Base-by-base conservation (phyloP, 768 basidiomycete genomes). In the Boletus vermiculosoides region DNA sequence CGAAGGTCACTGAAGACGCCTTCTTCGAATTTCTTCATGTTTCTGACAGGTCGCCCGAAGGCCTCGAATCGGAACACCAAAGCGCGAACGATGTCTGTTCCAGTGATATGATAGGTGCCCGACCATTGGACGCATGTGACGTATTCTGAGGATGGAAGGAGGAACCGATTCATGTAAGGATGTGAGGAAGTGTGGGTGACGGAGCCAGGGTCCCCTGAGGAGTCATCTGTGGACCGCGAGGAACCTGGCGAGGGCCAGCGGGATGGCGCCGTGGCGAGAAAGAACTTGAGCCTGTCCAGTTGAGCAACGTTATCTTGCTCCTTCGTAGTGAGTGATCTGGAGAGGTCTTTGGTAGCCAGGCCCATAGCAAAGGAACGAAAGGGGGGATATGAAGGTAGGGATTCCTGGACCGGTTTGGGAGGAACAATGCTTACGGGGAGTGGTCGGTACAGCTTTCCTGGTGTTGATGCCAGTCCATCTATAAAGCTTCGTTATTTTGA, bases 1-100 rank as follows among this genome's bases (percentile, higher is more conserved):
- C 95, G 76, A 58, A 98, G 78, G 73, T 98, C 95, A 50, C 86
- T 88, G 66, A 98, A 98, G 44, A 98, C 88, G 50, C 95, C 95
- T 73, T 98, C 95, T 71, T 98, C 95, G 65, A 96, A 98, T 72
- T 98, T 98, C 74, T 97, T 97, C 82, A 93, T 89, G 66, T 93
- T 92, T 55, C 82, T 79, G 40, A 98, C 92, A 0, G 94, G 95
- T 10, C 95, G 78, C 2, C 92, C 91, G 66, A 96, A 96, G 40
- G 90, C 88, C 76, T 94, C 90, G 72, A 96, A 94, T 20, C 94
- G 83, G 71, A 97, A 96, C n/a, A 93, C 88, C 50, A 98, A 79
- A 5, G 94, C 92, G 61, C 95, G 83, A 31, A 98, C 94, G 69
- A 98, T 97, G 74, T 98, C 95, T 7, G 95, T 98, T 33, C 95